A percentile compares a stretch with the other conserved stretches of the same genome.
Evolutionary conservation across 75 land plant genomes (phyloP).

Genomic region (Adiantum capillusveneris): DNA sequence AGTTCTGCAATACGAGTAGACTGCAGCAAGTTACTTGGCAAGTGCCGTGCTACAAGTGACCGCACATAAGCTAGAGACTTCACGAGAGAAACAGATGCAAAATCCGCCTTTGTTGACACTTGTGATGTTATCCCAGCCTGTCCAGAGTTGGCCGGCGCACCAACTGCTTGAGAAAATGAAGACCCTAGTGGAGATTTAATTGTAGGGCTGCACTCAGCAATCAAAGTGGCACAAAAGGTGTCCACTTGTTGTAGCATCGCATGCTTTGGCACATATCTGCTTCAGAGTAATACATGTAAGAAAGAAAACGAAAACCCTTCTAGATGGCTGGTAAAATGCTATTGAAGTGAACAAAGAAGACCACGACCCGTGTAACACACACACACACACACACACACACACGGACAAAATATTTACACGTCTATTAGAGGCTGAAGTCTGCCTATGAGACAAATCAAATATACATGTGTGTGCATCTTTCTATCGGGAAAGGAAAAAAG

Average conservation of each 20-base stretch:
- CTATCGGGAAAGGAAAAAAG: too few species aligned
- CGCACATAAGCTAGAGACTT: conserved; percentile 90
- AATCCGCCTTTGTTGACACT: conserved; percentile 46
- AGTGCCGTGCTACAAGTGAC: conserved; percentile 69
- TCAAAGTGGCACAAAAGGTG: conserved; percentile 73
- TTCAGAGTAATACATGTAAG: background rate
- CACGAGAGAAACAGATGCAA: conserved; percentile 79
- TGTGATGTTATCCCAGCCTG: conserved; percentile 15
- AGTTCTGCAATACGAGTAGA: conserved; percentile 49
- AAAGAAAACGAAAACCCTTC: too few species aligned
- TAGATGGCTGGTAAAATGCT: too few species aligned
- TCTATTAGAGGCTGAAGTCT: too few species aligned
- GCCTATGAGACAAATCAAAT: too few species aligned
- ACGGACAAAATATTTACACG: too few species aligned
- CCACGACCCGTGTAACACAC: too few species aligned
- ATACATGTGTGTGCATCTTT: too few species aligned
- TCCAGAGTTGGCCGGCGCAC: conserved; percentile 19
- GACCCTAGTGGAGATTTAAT: conserved; percentile 26
- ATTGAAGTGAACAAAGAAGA: too few species aligned
- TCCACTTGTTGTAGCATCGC: conserved; percentile 86
- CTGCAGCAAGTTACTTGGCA: conserved; percentile 67
- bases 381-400: too few species aligned
- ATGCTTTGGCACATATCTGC: conserved; percentile 74
- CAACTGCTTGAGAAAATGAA: conserved; percentile 37
- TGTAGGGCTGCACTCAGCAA: conserved; percentile 63